Conservation (phyloP, 2,329 filamentous ascomycete genomes). For the Stagonosporopsis rhizophila region DNA sequence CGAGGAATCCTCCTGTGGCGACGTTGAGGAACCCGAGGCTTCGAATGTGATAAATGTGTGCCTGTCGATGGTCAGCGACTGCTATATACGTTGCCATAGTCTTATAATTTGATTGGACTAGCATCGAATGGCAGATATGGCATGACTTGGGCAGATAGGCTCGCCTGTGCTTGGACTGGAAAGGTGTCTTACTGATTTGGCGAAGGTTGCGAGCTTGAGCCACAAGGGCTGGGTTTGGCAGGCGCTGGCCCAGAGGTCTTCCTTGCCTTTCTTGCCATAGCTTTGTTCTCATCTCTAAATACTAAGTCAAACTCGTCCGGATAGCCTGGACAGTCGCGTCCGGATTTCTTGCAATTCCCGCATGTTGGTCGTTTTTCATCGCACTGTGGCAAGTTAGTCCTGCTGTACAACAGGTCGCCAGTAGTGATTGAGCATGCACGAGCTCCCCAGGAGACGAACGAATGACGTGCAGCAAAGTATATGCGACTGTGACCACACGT, state of each 20-base stretch:
- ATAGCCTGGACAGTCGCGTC: slow-evolving; percentile 43
- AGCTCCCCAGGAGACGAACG: neutral
- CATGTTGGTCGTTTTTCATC: slow-evolving; percentile 47
- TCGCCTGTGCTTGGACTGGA: neutral
- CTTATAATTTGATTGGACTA: neutral
- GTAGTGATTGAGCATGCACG: neutral
- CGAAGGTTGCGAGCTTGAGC: slow-evolving; percentile 38
- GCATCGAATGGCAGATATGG: neutral
- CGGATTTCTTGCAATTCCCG: slow-evolving; percentile 46
- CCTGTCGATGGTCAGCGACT: slow-evolving; percentile 2
- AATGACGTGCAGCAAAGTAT: neutral
- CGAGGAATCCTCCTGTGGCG: slow-evolving; percentile 1
- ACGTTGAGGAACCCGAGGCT: neutral
- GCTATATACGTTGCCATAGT: neutral
- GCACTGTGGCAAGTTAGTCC: slow-evolving; percentile 32
- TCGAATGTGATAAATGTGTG: slow-evolving; percentile 8
- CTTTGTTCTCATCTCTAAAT: slow-evolving; percentile 75
- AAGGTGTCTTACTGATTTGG: slow-evolving; percentile 37
- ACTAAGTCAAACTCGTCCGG: slow-evolving; percentile 74
- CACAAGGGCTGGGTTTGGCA: slow-evolving; percentile 23
- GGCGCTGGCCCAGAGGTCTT: slow-evolving; percentile 46
- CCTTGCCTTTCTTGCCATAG: slow-evolving; percentile 68
- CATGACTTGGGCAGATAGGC: neutral
- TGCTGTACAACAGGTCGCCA: slow-evolving; percentile 6
- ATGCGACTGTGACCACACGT: neutral